Evolutionary conservation across 2,329 filamentous ascomycete genomes (phyloP), one percentile per base, ranked within the genome.

Genomic region (Thermoascus crustaceus): DNA sequence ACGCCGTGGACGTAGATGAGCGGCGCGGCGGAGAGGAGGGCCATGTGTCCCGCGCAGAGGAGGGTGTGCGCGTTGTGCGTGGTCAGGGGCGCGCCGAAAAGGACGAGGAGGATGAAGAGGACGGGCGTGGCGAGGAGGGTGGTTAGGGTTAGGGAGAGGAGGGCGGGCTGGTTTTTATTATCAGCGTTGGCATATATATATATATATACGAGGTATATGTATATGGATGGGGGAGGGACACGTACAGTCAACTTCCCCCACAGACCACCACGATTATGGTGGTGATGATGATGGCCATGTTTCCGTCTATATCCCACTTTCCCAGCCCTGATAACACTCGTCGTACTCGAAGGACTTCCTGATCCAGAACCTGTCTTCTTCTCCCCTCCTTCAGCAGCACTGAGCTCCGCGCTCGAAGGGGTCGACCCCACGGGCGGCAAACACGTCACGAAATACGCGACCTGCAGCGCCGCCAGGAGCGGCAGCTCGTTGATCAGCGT

Each of bases 31-130:
- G 78, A 76, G 8, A 98, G 76, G 0, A 94, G 63, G 7, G 87
- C 76, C 41, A 96, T 75, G 58, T 96, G 88, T 2, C 82, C 74
- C 2, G 85, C 82, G 58, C 80, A 82, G 22, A 95, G 77, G 20
- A 85, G 57, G 1, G 91, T 98, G 46, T 93, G 82, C 3, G 70
- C 56, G 33, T 82, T 66, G 58, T 95, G 85, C 1, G 85, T 85
- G 20, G 89, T 84, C 35, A 94, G 69, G 0, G 91, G 91, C 5
- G 89, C 91, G 53, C 91, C 91, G 61, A 95, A 93, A 47, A 96
- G 82, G 52, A 96, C 71, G 50, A 93, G 74, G 23, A 79, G 63
- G 27, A 76, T 56, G 56, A 71, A 62, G 29, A 81, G 65, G 22
- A 77, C 53, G 2, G 78, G 77, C 0, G 75, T 68, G 4, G 71